Base-by-base conservation (phyloP, 371 early-diverging fungal species). In the Actinomucor elegans region DNA sequence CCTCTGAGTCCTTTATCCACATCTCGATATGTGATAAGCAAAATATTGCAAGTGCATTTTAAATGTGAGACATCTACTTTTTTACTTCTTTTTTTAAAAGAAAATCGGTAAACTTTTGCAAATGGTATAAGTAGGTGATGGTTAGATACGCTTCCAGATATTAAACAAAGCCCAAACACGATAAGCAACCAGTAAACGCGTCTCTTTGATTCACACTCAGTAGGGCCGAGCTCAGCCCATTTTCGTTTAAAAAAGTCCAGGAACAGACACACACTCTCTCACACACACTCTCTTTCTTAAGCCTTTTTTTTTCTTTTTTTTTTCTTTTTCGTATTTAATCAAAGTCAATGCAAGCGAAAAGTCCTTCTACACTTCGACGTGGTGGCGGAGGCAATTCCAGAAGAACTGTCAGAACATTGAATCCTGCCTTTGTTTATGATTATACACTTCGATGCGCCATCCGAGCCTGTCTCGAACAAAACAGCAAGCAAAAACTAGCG, bases 381-480 rank as follows among this genome's bases (percentile, higher is more conserved):
- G 63, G 57, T 32, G 55, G 59, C 20, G 48, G 54, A 27, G 57
- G 60, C 27, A 59, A 57, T 24, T 48, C 64, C 2, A 66, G 61
- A 52, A 41, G 64, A 54, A 45, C 43, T 5, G 27, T 59, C 15
- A 48, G 67, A 46, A 56, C 64, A 33, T 33, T 63, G 10, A 70
- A 72, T 27, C 69, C 66, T 12, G 53, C 55, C 4, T 50, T 52
- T 18, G 66, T 72, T 4, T 72, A 72, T 54, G 72, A 72, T 36
- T 72, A 60, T 36, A 63, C 66, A 23, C 62, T 72, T 44, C 66
- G 72, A 9, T 72, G 72, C 42, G 72, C 72, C 48, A 68, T 72
- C 23, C 60, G 59, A 21, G 72, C 72, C 23, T 70, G 64, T 47
- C 32, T 70, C 8, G 70, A 70, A 52, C 48, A 66, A 29, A 47